Conservation (phyloP, 768 basidiomycete species). For the Lactarius psammicola region DNA sequence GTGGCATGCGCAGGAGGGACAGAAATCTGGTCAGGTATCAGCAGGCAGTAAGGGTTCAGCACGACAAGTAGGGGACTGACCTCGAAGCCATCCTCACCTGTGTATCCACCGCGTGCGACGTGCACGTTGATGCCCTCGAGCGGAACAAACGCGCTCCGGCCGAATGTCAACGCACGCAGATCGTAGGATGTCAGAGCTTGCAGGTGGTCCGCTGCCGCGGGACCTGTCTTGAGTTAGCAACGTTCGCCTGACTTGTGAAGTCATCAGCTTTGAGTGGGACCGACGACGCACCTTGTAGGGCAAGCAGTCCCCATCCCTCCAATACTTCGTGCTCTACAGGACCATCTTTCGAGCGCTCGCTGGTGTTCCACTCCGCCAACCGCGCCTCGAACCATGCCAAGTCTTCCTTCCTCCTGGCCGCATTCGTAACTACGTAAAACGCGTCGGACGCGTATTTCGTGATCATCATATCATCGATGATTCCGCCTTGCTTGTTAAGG, state of each 20-base stretch:
- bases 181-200: constrained; percentile 76
- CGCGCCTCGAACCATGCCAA: constrained; percentile 70
- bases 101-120: constrained; percentile 93
- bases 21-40: constrained; percentile 59
- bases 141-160: constrained; percentile 76
- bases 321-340: constrained; percentile 79
- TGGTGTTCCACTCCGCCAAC: constrained; percentile 75
- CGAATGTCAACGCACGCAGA: constrained; percentile 74
- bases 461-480: constrained; percentile 94
- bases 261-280: neutral
- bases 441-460: constrained; percentile 77
- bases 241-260: neutral
- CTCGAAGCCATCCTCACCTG: constrained; percentile 99
- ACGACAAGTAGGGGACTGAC: constrained; percentile 39
- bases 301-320: constrained; percentile 83
- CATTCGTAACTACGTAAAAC: constrained; percentile 97
- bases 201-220: constrained; percentile 75
- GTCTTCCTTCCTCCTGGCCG: constrained; percentile 80
- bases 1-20: constrained; percentile 77
- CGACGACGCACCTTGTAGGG: constrained; percentile 72
- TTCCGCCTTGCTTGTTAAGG: constrained; percentile 86
- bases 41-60: neutral
- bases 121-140: constrained; percentile 80
- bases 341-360: constrained; percentile 47
- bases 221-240: constrained; percentile 49